Evolutionary conservation across 2,329 filamentous ascomycete genomes (phyloP).

Genomic region (Stemphylium vesicarium): DNA sequence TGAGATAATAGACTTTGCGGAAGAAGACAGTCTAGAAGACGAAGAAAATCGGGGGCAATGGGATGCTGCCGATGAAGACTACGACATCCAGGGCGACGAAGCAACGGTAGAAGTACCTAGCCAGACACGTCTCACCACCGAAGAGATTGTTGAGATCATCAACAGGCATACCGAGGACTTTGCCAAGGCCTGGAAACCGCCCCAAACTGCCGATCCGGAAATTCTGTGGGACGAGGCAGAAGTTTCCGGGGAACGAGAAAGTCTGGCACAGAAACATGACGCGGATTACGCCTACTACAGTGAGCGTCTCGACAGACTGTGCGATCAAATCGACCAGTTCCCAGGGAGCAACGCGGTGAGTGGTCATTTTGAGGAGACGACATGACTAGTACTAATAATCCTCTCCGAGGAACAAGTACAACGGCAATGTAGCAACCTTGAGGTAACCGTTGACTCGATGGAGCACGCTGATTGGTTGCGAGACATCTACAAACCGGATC

Average conservation of each 20-base stretch:
- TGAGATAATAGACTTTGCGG: slow-evolving; percentile 9
- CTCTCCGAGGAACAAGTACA: slow-evolving; percentile 54
- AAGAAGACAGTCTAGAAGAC: slow-evolving; percentile 14
- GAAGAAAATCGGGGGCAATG: slow-evolving; percentile 8
- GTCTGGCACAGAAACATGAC: slow-evolving; percentile 20
- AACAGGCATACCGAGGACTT: slow-evolving; percentile 34
- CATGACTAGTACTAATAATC: background rate
- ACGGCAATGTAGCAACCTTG: slow-evolving; percentile 64
- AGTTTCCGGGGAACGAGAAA: slow-evolving; percentile 13
- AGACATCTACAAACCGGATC: slow-evolving; percentile 24
- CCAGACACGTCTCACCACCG: slow-evolving; percentile 18
- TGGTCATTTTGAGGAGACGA: background rate
- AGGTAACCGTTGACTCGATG: slow-evolving; percentile 69
- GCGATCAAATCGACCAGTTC: slow-evolving; percentile 23
- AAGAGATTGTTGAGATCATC: slow-evolving; percentile 30
- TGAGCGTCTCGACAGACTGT: slow-evolving; percentile 24
- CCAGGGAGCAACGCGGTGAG: slow-evolving; percentile 58
- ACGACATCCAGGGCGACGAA: slow-evolving; percentile 4
- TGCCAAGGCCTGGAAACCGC: slow-evolving; percentile 26
- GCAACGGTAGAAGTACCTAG: background rate
- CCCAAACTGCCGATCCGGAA: slow-evolving; percentile 21
- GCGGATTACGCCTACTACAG: slow-evolving; percentile 22
- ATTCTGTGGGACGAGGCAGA: slow-evolving; percentile 32
- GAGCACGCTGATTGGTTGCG: slow-evolving; percentile 58
- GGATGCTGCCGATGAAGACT: slow-evolving; percentile 15